Evolutionary conservation across 768 basidiomycete genomes (phyloP).

Genomic region (Auricularia sp.): DNA sequence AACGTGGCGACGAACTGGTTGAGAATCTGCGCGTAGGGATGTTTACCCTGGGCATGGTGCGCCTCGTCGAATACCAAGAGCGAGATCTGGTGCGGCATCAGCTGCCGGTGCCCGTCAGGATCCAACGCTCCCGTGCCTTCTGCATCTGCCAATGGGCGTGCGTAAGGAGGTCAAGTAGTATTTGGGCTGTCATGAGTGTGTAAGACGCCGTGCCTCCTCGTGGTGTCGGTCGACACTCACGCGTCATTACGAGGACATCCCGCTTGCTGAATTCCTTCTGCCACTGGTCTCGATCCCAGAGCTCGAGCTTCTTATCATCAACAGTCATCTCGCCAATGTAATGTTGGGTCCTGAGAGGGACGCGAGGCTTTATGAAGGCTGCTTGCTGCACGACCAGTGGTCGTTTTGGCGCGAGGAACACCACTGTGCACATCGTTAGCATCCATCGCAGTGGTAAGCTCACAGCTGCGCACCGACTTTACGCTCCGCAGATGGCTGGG

Average conservation of each 20-base stretch:
- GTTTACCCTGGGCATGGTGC: constrained; percentile 46
- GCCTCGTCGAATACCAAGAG: constrained; percentile 45
- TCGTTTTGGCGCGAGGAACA: constrained; percentile 81
- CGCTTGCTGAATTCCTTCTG: constrained; percentile 44
- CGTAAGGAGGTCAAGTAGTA: constrained; percentile 67
- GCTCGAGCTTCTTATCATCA: constrained; percentile 44
- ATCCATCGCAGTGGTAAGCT: not conserved
- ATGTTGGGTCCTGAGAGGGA: constrained; percentile 54
- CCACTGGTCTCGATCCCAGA: constrained; percentile 57
- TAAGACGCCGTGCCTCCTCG: not conserved
- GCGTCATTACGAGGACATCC: constrained; percentile 82
- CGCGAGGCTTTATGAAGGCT: constrained; percentile 52
- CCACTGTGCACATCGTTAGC: constrained; percentile 17
- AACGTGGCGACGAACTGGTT: constrained; percentile 41
- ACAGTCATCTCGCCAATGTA: constrained; percentile 44
- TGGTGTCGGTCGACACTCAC: constrained; percentile 26
- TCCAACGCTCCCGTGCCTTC: constrained; percentile 27
- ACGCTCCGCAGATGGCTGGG: constrained; percentile 42
- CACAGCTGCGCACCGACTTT: constrained; percentile 21
- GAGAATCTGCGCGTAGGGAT: constrained; percentile 51
- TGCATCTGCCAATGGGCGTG: constrained; percentile 75
- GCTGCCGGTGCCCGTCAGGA: not conserved
- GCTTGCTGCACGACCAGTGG: constrained; percentile 78
- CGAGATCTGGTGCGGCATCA: constrained; percentile 31
- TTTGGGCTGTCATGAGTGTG: constrained; percentile 46